Evolutionary conservation across 192 early-diverging fungal species (phyloP).

Genomic region (Entomortierella parvispora): DNA sequence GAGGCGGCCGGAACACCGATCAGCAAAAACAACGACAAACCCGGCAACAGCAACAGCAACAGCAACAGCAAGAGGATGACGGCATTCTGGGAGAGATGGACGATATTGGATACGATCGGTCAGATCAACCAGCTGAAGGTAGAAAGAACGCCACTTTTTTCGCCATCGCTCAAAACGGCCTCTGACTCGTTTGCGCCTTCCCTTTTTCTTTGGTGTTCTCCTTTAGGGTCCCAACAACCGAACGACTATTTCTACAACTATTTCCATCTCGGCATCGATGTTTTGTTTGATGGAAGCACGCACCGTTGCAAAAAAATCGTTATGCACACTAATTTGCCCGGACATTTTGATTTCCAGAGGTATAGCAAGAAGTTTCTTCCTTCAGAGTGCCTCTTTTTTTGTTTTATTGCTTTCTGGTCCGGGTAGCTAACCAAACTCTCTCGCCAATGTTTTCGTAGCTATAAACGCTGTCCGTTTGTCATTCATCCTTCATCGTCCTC

Average conservation of each 20-base stretch:
- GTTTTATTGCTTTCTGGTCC: too few relatives aligned
- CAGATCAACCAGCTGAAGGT: constrained; percentile 28
- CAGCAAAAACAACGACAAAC: too few relatives aligned
- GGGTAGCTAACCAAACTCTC: constrained; percentile 18
- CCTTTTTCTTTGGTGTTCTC: not conserved
- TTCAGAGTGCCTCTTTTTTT: too few relatives aligned
- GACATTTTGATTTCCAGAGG: constrained; percentile 76
- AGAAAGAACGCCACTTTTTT: not conserved
- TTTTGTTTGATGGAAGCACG: constrained; percentile 71
- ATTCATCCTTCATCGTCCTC: constrained; percentile 47
- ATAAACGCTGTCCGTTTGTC: constrained; percentile 66
- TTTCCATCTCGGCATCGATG: constrained; percentile 77
- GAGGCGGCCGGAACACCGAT: too few relatives aligned
- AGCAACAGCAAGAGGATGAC: constrained; percentile 34
- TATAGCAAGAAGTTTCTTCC: constrained; percentile 45
- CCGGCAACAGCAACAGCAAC: constrained; percentile 3
- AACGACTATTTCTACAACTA: constrained; percentile 84
- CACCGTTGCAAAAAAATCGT: constrained; percentile 80
- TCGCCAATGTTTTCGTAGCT: constrained; percentile 35
- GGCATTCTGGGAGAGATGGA: constrained; percentile 46
- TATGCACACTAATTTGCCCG: constrained; percentile 75
- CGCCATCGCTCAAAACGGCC: not conserved
- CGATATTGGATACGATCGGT: constrained; percentile 37
- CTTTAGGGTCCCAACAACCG: constrained; percentile 52
- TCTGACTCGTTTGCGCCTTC: not conserved